Base-by-base conservation (phyloP, 192 early-diverging fungal genomes). In the Physocladia obscura region DNA sequence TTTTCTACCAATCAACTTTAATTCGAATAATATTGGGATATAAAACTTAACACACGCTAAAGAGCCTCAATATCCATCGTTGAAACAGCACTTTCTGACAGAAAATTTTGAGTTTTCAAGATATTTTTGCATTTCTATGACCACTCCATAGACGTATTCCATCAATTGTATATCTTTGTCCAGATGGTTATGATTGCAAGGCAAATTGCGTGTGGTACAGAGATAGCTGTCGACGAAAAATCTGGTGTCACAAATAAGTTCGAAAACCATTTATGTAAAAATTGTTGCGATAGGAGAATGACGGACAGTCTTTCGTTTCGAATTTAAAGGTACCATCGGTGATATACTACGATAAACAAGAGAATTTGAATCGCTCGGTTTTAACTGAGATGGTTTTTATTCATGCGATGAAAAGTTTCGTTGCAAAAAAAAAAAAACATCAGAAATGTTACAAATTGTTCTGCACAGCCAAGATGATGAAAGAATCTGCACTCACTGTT, bases 361-460 rank as follows among this genome's bases (percentile, higher is more conserved):
- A n/a, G n/a, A n/a, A n/a, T n/a, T n/a, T n/a, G n/a, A n/a, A n/a
- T n/a, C n/a, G n/a, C n/a, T n/a, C n/a, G n/a, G n/a, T n/a, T n/a
- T n/a, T n/a, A n/a, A n/a, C 11, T 44, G 89, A 87, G 31, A 92
- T 76, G 1, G 76, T 69, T 73, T 94, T 91, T n/a, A 69, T 61
- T 62, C 79, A 88, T 71, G 92, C 92, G 31, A 94, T 63, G 21
- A 86, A 90, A n/a, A n/a, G n/a, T n/a, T n/a, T n/a, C n/a, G n/a
- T n/a, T 21, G 38, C 15, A 60, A 17, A 17, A 29, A 4, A 4
- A 30, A 17, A 57, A 8, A n/a, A n/a, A n/a, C n/a, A n/a, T n/a
- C n/a, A n/a, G n/a, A n/a, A n/a, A n/a, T n/a, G n/a, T n/a, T n/a
- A n/a, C n/a, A n/a, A n/a, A n/a, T n/a, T n/a, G n/a, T n/a, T n/a